These are phyloP conservation scores for Quambalaria eucalypti DNA, from an alignment of 1,284 basidiomycete species.

Conservation along the genomic window DNA sequence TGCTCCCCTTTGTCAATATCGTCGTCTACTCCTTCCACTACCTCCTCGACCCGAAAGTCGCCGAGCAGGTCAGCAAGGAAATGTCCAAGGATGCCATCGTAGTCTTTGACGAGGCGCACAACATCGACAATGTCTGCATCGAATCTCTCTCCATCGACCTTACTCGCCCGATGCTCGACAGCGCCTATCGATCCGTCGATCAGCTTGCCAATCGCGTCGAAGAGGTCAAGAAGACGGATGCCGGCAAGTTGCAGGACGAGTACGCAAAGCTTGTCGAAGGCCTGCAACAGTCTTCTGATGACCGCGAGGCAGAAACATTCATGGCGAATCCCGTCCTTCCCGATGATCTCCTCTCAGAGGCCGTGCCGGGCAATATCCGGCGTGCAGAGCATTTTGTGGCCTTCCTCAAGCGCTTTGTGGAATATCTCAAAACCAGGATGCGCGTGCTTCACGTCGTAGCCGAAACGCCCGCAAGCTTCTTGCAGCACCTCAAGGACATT, in stretches of 20 bases:
- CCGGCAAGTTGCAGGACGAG: slow-evolving; percentile 88
- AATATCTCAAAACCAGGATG: slow-evolving; percentile 99
- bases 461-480: slow-evolving; percentile 95
- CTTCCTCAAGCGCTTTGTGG: slow-evolving; percentile 94
- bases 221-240: slow-evolving; percentile 92
- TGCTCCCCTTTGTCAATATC: slow-evolving; percentile 92
- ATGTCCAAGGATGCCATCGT: slow-evolving; percentile 96
- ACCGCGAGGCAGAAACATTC: slow-evolving; percentile 69
- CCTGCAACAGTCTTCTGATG: slow-evolving; percentile 57
- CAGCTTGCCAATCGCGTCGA: slow-evolving; percentile 86
- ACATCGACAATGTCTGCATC: slow-evolving; percentile 99
- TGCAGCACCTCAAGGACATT: slow-evolving; percentile 97
- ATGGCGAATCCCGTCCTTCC: slow-evolving; percentile 82
- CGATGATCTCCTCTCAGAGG: slow-evolving; percentile 87
- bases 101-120: slow-evolving; percentile 98
- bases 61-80: slow-evolving; percentile 96
- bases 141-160: slow-evolving; percentile 96
- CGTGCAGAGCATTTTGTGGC: slow-evolving; percentile 99
- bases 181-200: slow-evolving; percentile 77
- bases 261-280: slow-evolving; percentile 95
- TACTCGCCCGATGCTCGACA: slow-evolving; percentile 96
- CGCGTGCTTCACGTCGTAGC: slow-evolving; percentile 96
- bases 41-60: slow-evolving; percentile 94
- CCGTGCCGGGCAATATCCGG: slow-evolving; percentile 93
- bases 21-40: slow-evolving; percentile 99